Evolutionary conservation across 2,329 filamentous ascomycete species (phyloP).

Genomic region (Penicillium sp.): DNA sequence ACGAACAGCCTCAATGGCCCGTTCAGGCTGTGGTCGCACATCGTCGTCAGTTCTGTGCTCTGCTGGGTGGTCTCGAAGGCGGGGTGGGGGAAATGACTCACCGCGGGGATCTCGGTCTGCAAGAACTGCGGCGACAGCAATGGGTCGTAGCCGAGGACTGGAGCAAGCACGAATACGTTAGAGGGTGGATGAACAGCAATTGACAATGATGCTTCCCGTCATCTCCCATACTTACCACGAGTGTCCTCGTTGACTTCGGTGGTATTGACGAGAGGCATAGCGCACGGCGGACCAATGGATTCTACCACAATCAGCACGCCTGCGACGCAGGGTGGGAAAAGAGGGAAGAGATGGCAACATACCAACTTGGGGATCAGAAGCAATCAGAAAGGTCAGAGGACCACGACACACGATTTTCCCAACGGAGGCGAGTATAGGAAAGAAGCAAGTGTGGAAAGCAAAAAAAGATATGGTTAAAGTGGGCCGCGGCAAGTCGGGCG

Average conservation of each 20-base stretch:
- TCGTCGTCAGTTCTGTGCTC: slow-evolving; percentile 42
- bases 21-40: slow-evolving; percentile 32
- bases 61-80: slow-evolving; percentile 67
- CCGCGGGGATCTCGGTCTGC: slow-evolving; percentile 74
- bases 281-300: slow-evolving; percentile 12
- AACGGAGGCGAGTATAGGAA: no score
- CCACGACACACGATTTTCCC: no score
- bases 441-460: no score
- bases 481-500: no score
- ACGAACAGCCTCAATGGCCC: slow-evolving; percentile 44
- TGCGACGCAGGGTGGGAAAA: not conserved
- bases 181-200: slow-evolving; percentile 1
- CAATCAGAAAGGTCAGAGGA: no score
- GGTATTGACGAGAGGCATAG: slow-evolving; percentile 44
- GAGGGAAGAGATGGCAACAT: no score
- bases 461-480: no score
- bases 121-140: slow-evolving; percentile 86
- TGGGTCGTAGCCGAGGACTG: slow-evolving; percentile 91
- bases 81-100: slow-evolving; percentile 59
- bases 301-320: slow-evolving; percentile 1
- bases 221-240: slow-evolving; percentile 36
- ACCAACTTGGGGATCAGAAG: no score
- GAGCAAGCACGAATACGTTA: not conserved
- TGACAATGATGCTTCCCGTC: slow-evolving; percentile 5
- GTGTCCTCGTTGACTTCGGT: slow-evolving; percentile 46